Evolutionary conservation across 768 basidiomycete genomes (phyloP).

Genomic region (Suillus alpinus): DNA sequence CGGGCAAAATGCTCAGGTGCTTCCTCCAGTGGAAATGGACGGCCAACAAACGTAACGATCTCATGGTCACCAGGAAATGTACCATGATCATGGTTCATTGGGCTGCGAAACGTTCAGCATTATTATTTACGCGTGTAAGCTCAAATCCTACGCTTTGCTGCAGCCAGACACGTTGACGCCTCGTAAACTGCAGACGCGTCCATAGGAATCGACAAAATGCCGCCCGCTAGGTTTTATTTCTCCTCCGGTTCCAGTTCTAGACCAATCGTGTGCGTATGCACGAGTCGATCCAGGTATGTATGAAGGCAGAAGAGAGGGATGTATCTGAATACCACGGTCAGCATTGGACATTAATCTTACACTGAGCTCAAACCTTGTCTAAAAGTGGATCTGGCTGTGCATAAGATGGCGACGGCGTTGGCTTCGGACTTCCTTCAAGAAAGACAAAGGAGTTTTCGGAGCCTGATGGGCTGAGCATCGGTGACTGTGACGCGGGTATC

Average conservation of each 20-base stretch:
- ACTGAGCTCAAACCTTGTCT: background rate
- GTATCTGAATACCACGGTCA: slow-evolving; percentile 21
- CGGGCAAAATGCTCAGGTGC: slow-evolving; percentile 82
- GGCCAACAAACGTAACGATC: slow-evolving; percentile 78
- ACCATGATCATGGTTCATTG: slow-evolving; percentile 63
- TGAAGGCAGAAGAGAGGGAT: slow-evolving; percentile 45
- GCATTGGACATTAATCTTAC: background rate
- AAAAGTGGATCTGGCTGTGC: background rate
- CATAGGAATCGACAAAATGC: slow-evolving; percentile 78
- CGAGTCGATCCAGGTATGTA: slow-evolving; percentile 47
- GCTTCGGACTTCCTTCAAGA: slow-evolving; percentile 29
- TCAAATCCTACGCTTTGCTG: slow-evolving; percentile 68
- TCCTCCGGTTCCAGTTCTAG: slow-evolving; percentile 50
- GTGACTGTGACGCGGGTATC: background rate
- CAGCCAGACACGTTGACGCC: slow-evolving; percentile 86
- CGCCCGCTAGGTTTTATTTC: slow-evolving; percentile 61
- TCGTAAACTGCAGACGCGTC: slow-evolving; percentile 75
- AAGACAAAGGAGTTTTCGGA: slow-evolving; percentile 50
- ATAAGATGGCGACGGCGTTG: slow-evolving; percentile 6
- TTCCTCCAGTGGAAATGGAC: slow-evolving; percentile 89
- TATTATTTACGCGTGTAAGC: background rate
- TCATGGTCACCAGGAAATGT: slow-evolving; percentile 65
- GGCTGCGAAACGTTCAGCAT: slow-evolving; percentile 39
- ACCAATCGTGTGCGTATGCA: slow-evolving; percentile 78
- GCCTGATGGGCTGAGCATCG: slow-evolving; percentile 28